These are phyloP conservation scores for Chaetomium cochliodes DNA, from an alignment of 495 filamentous ascomycete genomes.

Conservation along the genomic window DNA sequence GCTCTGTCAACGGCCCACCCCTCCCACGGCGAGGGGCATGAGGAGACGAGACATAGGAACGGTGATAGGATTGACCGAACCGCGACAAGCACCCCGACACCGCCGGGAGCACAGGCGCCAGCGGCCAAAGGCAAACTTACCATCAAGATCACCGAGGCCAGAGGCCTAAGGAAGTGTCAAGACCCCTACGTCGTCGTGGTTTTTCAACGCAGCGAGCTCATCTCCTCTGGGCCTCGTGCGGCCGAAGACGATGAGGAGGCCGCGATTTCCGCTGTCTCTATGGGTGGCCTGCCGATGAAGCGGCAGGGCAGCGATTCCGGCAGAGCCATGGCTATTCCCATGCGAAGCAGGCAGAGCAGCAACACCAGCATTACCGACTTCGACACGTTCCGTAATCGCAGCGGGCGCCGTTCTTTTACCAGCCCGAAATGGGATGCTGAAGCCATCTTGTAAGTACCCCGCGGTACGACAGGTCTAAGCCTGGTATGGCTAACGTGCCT, in stretches of 20 bases:
- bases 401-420: slow-evolving; percentile 61
- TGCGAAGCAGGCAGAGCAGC: slow-evolving; percentile 93
- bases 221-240: slow-evolving; percentile 74
- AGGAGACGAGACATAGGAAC: slow-evolving; percentile 39
- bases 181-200: slow-evolving; percentile 96
- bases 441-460: slow-evolving; percentile 77
- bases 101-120: slow-evolving; percentile 61
- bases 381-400: slow-evolving; percentile 62
- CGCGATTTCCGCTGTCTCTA: slow-evolving; percentile 40
- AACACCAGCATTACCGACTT: slow-evolving; percentile 76
- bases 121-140: slow-evolving; percentile 83
- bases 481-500: slow-evolving; percentile 35
- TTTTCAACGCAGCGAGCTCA: slow-evolving; percentile 94
- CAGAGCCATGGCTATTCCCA: slow-evolving; percentile 86
- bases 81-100: slow-evolving; percentile 43
- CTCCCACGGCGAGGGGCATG: slow-evolving; percentile 41
- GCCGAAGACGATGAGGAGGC: slow-evolving; percentile 51
- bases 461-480: not conserved
- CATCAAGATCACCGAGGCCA: slow-evolving; percentile 80
- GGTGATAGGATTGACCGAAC: slow-evolving; percentile 39
- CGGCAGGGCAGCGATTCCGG: slow-evolving; percentile 72
- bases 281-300: slow-evolving; percentile 61
- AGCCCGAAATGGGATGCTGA: slow-evolving; percentile 95
- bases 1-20: slow-evolving; percentile 63
- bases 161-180: slow-evolving; percentile 73